Evolutionary conservation across 768 basidiomycete genomes (phyloP), one percentile per base, ranked within the genome.

Genomic region (Lactarius vividus): DNA sequence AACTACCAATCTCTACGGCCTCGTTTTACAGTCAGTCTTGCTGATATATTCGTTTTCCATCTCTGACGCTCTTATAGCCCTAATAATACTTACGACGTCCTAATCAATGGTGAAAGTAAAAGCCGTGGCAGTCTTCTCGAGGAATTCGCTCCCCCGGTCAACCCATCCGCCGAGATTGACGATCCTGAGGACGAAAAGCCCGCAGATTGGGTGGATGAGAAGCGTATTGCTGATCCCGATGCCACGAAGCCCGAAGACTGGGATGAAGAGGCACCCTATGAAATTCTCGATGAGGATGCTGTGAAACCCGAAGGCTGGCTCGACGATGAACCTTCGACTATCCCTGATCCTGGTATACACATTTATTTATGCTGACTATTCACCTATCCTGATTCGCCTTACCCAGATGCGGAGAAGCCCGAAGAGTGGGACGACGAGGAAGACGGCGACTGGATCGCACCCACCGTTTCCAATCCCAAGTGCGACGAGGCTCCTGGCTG

Each of bases 351-450:
- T 67, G 89, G 89, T 91, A 80, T 72, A 23, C 59, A 5, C 31
- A 31, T 28, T 37, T 8, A 54, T 3, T 8, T 3, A 37, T 29
- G 23, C 46, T 6, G 37, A 4, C 9, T 11, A 26, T 8, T 49
- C 11, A 23, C 44, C 31, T 18, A 10, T 49, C 26, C 39, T 57
- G 31, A 40, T 53, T 65, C 18, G 20, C 35, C 6, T 18, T 11
- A 37, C 70, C 2, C 64, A 86, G 92, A 94, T 70, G 86, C 92
- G 46, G 85, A 88, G 78, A 98, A 97, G 82, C 97, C 97, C 7
- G 97, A 99, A 75, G 97, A 99, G 77, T 99, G 97, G 97, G 95
- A 97, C 73, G 96, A 98, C 72, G 97, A 98, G 75, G 97, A 98
- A 76, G 96, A 99, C 71, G 97, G 97, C 76, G 96, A 98, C 75